Base-by-base conservation (phyloP, 2,329 filamentous ascomycete species). In the Fusarium sp. region DNA sequence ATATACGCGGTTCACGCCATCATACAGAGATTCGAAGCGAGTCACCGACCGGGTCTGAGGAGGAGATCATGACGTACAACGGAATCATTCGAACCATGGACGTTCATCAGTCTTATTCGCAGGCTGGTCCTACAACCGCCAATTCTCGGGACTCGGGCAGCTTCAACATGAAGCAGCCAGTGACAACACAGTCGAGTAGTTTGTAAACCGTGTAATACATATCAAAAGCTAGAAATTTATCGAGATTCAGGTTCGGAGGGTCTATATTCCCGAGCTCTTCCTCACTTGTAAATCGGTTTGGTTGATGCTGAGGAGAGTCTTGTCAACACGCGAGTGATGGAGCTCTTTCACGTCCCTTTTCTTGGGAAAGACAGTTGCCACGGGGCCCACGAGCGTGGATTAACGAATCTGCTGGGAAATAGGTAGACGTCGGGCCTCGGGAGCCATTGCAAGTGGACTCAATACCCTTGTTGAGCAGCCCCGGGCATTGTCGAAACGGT, bases 51-150 rank as follows among this genome's bases (percentile, higher is more conserved):
- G 77, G 77, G 1, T 81, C 79, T 5, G 80, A 84, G 72, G 83
- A 84, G 72, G 82, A 83, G 65, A 83, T 83, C 45, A 82, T 83
- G 78, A 80, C 80, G 4, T 81, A 83, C 64, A 82, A 83, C 57
- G 82, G 82, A 39, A 84, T 84, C 39, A 70, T 70, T 35, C 60
- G 60, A 22, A 67, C 67, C 2, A 72, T 71, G 67, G 67, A 71
- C 16, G 57, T 70, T 5, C 66, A 58, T 50, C 63, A 69, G 52
- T 67, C 64, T 29, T 70, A 70, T 43, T 56, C 68, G 4, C 43
- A 33, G 39, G 70, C 64, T 18, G 64, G 64, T 31, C 39, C 54
- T 18, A 29, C 24, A 24, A 67, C 31, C 6, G 24, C 56, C n/a
- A 66, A 69, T 31, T 66, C 63, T 3, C 56, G 48, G 22, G 52